Base-by-base conservation (phyloP, 2,329 filamentous ascomycete genomes). In the Cladosporium sp. region DNA sequence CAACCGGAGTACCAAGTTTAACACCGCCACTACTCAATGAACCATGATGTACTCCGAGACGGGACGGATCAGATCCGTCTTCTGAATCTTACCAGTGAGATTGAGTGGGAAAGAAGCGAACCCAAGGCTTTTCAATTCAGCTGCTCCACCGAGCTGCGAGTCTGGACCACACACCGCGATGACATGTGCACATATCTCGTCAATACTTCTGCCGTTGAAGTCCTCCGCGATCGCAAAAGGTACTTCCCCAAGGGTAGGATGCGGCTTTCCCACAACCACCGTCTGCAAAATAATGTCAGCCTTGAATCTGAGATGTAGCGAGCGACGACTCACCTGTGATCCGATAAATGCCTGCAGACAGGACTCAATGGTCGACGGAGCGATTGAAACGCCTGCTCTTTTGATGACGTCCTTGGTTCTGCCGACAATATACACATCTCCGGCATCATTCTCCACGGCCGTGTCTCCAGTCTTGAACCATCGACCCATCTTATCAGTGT, bases 381-480 rank as follows among this genome's bases (percentile, higher is more conserved):
- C 60, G 22, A 68, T 62, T 0, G 61, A 42, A 0, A 66, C 44
- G 4, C 60, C 64, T 35, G 60, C 58, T n/a, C 61, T 34, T 49
- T 64, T 66, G 51, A 69, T 64, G 1, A 63, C 56, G 56, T 66
- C 62, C 28, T 69, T 68, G 6, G 57, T 57, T 3, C 66, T 45
- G 3, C 65, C 65, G 4, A 68, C 54, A 51, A 68, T 58, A 22
- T 64, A 67, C 2, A 67, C 35, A 7, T 63, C 25, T 10, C 64
- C 62, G 12, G 63, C 48, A 1, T 37, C 10, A 19, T 58, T 56
- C 28, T 66, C 61, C n/a, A 62, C 49, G 2, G 59, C 66, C 4
- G 65, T 39, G 51, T 68, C 66, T 7, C 66, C 66, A 9, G 64
- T 67, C 17, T 58, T 56, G 51, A 68, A 66, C 66, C 65, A 68